Conservation (phyloP, 2,329 filamentous ascomycete genomes). For the Albifimbria verrucaria region DNA sequence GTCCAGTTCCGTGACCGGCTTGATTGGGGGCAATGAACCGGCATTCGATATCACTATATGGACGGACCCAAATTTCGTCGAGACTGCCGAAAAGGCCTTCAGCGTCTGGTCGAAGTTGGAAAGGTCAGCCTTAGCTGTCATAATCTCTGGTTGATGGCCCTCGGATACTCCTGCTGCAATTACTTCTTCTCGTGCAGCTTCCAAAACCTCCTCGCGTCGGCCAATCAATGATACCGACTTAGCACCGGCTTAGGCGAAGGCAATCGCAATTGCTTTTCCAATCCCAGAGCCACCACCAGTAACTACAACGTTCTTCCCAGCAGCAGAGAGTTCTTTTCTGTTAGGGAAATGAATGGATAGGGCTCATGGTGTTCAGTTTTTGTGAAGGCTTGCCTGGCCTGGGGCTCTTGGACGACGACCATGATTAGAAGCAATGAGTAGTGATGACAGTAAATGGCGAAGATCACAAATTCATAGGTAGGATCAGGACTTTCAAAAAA, state of each 20-base stretch:
- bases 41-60: background rate
- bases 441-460: too few species aligned
- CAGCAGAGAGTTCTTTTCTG: background rate
- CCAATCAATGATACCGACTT: background rate
- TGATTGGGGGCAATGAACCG: background rate
- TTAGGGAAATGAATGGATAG: background rate
- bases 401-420: background rate
- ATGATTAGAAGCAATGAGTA: background rate
- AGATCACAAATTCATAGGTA: too few species aligned
- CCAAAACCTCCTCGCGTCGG: background rate
- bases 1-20: background rate
- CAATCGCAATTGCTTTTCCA: background rate
- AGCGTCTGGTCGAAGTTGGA: background rate
- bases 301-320: background rate
- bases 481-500: too few species aligned
- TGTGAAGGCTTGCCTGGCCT: background rate
- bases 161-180: background rate
- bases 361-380: background rate
- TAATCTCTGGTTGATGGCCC: background rate
- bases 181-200: background rate
- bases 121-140: background rate
- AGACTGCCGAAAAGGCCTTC: background rate
- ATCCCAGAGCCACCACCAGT: background rate
- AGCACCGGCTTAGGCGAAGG: background rate
- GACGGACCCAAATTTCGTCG: background rate